Evolutionary conservation across 768 basidiomycete genomes (phyloP), one percentile per base, ranked within the genome.

Genomic region (Russula dissimulans): DNA sequence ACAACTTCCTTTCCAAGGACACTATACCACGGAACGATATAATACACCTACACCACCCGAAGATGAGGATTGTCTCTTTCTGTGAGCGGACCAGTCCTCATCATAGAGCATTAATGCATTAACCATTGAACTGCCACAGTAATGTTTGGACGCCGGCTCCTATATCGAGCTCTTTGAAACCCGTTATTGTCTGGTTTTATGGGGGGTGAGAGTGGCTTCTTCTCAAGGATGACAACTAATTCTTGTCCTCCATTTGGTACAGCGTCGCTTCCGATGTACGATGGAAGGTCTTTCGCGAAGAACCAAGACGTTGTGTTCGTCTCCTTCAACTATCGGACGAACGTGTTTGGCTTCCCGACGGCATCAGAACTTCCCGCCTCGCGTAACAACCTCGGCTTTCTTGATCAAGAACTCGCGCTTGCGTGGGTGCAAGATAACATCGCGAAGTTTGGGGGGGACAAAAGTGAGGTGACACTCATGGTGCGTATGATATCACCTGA

Each of bases 391-490:
- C 43, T 50, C 38, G 53, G 53, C 38, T 22, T 57, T 3, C 51
- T 59, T 12, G 58, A 59, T 17, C 58, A 59, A 18, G 58, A 67
- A n/a, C 48, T 67, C 4, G 80, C 79, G 1, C 66, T 81, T 15
- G 62, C 74, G 63, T 82, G 80, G 85, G 77, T 87, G 0, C 81
- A 85, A 64, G 69, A 75, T 26, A 80, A 87, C 63, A 85, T 86
- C 44, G 72, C 65, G n/a, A 67, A 69, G 0, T 88, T 87, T 62
- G 85, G 86, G 8, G 85, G 84, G 14, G 81, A 79, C 60, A 74
- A 73, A 29, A 65, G 31, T 9, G 75, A 77, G 69, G 77, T 76
- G 6, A 67, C 72, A n/a, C 65, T 72, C 14, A 68, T 69, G 64
- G 68, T 67, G 46, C 12, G 62, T 56, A 11, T 18, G 0, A 59